A percentile compares a stretch with the other conserved stretches of the same genome.
Conservation (phyloP, 1,284 basidiomycete species). For the Ceratobasidium papillatum region DNA sequence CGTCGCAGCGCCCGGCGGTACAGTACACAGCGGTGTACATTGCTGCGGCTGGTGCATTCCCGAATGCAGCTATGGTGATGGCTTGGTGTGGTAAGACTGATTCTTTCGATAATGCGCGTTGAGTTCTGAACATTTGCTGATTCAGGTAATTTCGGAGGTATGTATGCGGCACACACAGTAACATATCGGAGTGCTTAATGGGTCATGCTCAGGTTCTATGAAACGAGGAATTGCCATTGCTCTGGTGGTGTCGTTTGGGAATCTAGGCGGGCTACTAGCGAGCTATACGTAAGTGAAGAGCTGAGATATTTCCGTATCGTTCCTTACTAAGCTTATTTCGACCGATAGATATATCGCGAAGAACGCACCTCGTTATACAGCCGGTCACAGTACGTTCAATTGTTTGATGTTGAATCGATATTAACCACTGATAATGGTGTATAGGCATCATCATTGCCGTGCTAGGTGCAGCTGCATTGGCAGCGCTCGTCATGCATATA, state of each 20-base stretch:
- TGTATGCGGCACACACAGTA: not conserved
- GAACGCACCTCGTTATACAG: slow-evolving; percentile 26
- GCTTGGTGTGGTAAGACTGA: slow-evolving; percentile 48
- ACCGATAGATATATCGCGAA: slow-evolving; percentile 26
- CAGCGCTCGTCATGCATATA: slow-evolving; percentile 20
- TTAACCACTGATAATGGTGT: not conserved
- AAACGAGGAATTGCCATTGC: slow-evolving; percentile 52
- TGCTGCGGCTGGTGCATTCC: slow-evolving; percentile 52
- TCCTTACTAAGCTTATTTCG: too few species aligned
- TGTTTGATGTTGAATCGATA: too few species aligned
- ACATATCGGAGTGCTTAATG: slow-evolving; percentile 45
- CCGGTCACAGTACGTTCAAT: slow-evolving; percentile 16
- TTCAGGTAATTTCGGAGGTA: slow-evolving; percentile 50
- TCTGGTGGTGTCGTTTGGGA: slow-evolving; percentile 51
- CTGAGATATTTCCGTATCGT: not conserved
- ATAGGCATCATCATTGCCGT: slow-evolving; percentile 31
- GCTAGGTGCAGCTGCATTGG: not conserved
- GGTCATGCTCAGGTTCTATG: slow-evolving; percentile 43
- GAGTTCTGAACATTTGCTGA: not conserved
- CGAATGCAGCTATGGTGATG: slow-evolving; percentile 51
- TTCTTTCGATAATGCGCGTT: not conserved
- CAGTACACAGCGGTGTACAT: slow-evolving; percentile 53
- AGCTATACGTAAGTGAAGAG: slow-evolving; percentile 48
- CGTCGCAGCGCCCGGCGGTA: slow-evolving; percentile 46
- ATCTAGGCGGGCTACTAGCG: slow-evolving; percentile 49